Evolutionary conservation across 345 rosid species (phyloP).

Genomic region (Cardamine chenopodiifolia): DNA sequence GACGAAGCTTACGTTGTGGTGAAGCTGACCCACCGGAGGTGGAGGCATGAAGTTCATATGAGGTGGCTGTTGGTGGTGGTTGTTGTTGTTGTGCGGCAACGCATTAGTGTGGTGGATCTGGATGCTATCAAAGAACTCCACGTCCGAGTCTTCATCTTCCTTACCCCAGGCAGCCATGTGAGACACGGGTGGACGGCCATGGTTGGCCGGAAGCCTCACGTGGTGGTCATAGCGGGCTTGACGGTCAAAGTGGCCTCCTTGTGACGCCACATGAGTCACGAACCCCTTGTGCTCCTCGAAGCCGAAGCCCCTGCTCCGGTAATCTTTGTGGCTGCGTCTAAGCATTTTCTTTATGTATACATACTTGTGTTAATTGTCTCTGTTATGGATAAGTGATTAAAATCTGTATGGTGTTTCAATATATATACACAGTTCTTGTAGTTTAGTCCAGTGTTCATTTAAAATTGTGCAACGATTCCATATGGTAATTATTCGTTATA

Average conservation of each 20-base stretch:
- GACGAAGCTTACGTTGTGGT: constrained; percentile 26
- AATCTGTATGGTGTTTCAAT: not conserved
- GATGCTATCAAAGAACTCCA: constrained; percentile 15
- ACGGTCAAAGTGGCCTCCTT: constrained; percentile 29
- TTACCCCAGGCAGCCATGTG: constrained; percentile 31
- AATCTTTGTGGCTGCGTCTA: constrained; percentile 17
- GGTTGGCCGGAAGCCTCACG: constrained; percentile 33
- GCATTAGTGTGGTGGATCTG: constrained; percentile 4
- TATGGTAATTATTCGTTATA: not conserved
- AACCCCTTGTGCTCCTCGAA: constrained; percentile 37
- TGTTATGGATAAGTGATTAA: constrained; percentile 8
- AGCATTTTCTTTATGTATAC: constrained; percentile 33
- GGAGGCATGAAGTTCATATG: constrained; percentile 24
- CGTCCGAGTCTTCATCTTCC: constrained; percentile 40
- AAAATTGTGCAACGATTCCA: constrained; percentile 1
- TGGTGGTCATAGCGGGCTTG: constrained; percentile 17
- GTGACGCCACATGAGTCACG: constrained; percentile 19
- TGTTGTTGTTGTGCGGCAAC: not conserved
- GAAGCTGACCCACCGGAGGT: constrained; percentile 26
- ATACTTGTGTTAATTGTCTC: constrained; percentile 18
- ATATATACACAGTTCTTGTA: constrained; percentile 10
- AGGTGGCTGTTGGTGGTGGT: constrained; percentile 28
- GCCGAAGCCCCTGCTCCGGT: constrained; percentile 2
- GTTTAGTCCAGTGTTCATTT: not conserved
- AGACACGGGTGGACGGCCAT: constrained; percentile 38